Conservation (phyloP, 163 green algal species). For the Scenedesmus sp. region DNA sequence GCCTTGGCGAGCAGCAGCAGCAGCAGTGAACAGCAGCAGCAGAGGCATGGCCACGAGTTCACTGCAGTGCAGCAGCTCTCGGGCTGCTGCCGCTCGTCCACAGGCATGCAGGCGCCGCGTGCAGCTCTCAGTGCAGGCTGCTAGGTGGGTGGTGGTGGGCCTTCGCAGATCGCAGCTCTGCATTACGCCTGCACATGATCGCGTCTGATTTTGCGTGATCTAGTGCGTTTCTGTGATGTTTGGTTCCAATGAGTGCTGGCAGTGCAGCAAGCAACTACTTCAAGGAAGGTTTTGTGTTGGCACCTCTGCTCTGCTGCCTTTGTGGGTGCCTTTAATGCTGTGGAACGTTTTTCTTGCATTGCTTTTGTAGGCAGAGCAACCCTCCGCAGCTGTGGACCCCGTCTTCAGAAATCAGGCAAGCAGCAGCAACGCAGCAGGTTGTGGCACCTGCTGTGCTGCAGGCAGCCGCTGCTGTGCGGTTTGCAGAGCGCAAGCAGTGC, state of each 20-base stretch:
- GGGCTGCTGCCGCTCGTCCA: conserved; percentile 18
- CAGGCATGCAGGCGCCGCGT: conserved; percentile 29
- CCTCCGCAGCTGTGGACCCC: conserved; percentile 62
- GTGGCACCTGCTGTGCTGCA: neutral
- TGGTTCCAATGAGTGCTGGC: neutral
- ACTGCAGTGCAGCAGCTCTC: conserved; percentile 37
- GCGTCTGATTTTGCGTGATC: neutral
- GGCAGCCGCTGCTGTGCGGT: too few species aligned
- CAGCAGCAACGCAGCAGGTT: neutral
- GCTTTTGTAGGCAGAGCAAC: conserved; percentile 36
- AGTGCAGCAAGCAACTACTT: neutral
- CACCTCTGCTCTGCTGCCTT: neutral
- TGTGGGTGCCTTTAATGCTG: neutral
- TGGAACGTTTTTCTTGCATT: neutral
- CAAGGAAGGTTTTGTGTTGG: neutral
- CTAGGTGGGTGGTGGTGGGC: conserved; percentile 25
- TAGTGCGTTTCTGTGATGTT: neutral
- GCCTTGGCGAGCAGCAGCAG: neutral
- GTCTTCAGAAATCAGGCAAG: conserved; percentile 62
- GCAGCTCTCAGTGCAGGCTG: conserved; percentile 34
- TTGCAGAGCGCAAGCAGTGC: neutral
- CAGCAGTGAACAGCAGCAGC: neutral
- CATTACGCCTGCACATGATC: neutral
- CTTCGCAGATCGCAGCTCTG: neutral
- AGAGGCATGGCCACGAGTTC: conserved; percentile 23